phyloP scores from a whole-genome alignment of 2,329 filamentous ascomycete genomes.

The Talaromyces sp. region DNA sequence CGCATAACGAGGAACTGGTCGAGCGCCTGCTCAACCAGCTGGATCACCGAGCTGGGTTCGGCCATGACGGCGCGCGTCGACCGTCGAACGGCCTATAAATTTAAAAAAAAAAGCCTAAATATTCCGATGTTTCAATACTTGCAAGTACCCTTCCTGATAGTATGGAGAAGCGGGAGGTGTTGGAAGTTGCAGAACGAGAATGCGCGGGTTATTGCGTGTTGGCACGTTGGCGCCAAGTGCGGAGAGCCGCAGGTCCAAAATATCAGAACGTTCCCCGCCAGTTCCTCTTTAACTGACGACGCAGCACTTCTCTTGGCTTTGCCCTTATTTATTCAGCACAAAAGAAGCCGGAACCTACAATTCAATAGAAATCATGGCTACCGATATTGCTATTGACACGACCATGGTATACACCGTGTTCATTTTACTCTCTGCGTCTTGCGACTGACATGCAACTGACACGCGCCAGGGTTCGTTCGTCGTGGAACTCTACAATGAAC shows the following conservation, averaged over 20 bases:
- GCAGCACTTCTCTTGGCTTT: background rate
- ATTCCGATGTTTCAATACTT: background rate
- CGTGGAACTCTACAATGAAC: slow-evolving; percentile 81
- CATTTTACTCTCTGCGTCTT: background rate
- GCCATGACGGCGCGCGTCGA: slow-evolving; percentile 19
- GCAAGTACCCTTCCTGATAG: background rate
- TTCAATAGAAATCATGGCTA: slow-evolving; percentile 54
- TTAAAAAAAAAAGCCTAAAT: background rate
- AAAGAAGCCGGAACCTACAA: background rate
- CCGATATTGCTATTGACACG: slow-evolving; percentile 74
- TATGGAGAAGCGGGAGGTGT: background rate
- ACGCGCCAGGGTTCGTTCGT: slow-evolving; percentile 65
- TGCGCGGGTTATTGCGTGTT: background rate
- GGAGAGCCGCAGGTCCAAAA: background rate
- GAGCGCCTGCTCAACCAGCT: slow-evolving; percentile 31
- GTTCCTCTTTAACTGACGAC: background rate
- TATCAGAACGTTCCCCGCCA: background rate
- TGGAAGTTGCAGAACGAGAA: background rate
- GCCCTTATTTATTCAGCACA: background rate
- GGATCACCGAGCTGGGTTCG: slow-evolving; percentile 29
- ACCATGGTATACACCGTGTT: slow-evolving; percentile 60
- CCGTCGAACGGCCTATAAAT: background rate
- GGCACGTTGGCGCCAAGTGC: background rate
- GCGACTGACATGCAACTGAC: slow-evolving; percentile 13
- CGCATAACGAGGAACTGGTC: slow-evolving; percentile 37